Base-by-base conservation (phyloP, 495 filamentous ascomycete species). In the Hypoxylon fragiforme region DNA sequence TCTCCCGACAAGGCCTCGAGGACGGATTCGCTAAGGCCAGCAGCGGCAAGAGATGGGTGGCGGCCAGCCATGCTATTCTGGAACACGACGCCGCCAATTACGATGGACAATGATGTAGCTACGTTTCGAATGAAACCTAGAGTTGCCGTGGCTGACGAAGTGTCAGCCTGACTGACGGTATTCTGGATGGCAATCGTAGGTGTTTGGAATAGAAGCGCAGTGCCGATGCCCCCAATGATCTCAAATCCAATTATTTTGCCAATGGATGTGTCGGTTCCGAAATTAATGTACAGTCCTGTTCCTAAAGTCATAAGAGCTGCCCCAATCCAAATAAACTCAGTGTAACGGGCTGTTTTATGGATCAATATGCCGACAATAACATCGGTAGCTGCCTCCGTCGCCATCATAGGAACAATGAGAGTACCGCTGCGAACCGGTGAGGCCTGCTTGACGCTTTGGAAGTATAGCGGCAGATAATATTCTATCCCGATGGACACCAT, bases 381-480 rank as follows among this genome's bases (percentile, higher is more conserved):
- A 24, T 77, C 79, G 2, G 73, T 63, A 3, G 75, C 34, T 1
- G 83, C 78, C 61, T 78, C 73, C 7, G 71, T 71, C 11, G 85
- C 47, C 11, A 79, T 75, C 31, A 80, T 80, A 5, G 89, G 86
- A 5, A 92, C 76, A 13, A 89, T 74, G 60, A 89, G 86, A 46
- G 91, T 82, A 31, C 89, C 89, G 32, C 81, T 85, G 2, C 85
- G 68, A 43, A 92, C 79, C 0, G 89, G 87, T 3, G 76, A 75
- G 9, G 83, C 81, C n/a, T 85, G 81, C 11, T 88, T 81, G 8
- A 88, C 86, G 44, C 81, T 81, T 61, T 87, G 84, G 60, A 87
- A 85, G 67, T 88, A 88, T 21, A 90, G 73, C 0, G 86, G 86
- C 11, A 90, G 73, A 61, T 83, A 88, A 67, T 88, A 90, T 42